Percentiles rank a stretch among this genome's conserved stretches.
These are phyloP conservation scores for Bipolaris oryzae DNA, from an alignment of 2,329 filamentous ascomycete genomes.

Conservation along the genomic window DNA sequence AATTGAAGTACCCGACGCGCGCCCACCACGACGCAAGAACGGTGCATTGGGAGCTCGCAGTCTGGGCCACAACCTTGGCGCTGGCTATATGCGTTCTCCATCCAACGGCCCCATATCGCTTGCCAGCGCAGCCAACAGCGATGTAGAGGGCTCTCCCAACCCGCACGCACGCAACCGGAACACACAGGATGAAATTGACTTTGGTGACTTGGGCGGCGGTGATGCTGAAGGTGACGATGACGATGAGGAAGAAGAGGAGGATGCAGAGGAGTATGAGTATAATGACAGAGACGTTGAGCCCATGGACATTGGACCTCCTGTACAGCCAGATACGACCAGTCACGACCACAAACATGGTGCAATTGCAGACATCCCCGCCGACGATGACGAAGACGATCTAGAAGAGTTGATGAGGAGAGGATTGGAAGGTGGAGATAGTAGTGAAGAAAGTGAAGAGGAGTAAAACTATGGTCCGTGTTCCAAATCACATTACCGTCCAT, in stretches of 20 bases:
- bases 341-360: constrained; percentile 22
- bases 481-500: neutral
- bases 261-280: constrained; percentile 42
- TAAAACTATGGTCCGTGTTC: constrained; percentile 2
- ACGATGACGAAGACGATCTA: constrained; percentile 50
- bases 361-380: constrained; percentile 15
- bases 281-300: constrained; percentile 41
- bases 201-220: constrained; percentile 39
- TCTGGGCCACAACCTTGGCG: constrained; percentile 36
- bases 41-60: constrained; percentile 34
- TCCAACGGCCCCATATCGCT: constrained; percentile 52
- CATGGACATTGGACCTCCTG: constrained; percentile 44
- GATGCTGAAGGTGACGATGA: constrained; percentile 34
- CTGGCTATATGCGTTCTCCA: constrained; percentile 32
- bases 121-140: constrained; percentile 51
- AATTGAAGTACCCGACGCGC: constrained; percentile 43
- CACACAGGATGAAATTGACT: constrained; percentile 44
- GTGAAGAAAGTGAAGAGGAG: constrained; percentile 55
- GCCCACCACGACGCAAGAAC: constrained; percentile 22
- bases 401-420: constrained; percentile 54
- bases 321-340: constrained; percentile 13
- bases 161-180: constrained; percentile 21
- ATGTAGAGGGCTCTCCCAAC: constrained; percentile 36
- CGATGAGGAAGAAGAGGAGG: constrained; percentile 40
- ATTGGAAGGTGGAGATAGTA: constrained; percentile 45